Evolutionary conservation across 345 rosid species (phyloP).

Genomic region (Dimocarpus longan): DNA sequence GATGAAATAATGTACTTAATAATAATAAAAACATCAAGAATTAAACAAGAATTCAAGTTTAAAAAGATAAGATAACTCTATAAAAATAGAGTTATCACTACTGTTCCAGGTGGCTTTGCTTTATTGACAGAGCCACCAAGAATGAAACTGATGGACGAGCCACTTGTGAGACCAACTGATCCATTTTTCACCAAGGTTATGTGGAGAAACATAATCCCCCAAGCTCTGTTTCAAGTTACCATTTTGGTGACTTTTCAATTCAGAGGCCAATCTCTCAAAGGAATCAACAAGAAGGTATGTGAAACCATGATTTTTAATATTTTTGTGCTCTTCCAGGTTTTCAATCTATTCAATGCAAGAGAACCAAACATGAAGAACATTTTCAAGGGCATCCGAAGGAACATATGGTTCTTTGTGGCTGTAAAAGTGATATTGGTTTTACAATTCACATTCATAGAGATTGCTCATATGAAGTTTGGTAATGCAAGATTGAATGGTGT

Average conservation of each 20-base stretch:
- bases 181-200: background rate
- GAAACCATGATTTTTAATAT: conserved; percentile 14
- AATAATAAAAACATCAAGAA: too few relatives aligned
- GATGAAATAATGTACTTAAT: too few relatives aligned
- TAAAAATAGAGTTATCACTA: too few relatives aligned
- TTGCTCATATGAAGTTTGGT: background rate
- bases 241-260: conserved; percentile 1
- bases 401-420: conserved; percentile 3
- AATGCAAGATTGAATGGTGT: background rate
- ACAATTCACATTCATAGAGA: conserved; percentile 2
- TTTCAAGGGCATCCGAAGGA: background rate
- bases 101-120: conserved; percentile 3
- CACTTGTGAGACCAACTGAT: background rate
- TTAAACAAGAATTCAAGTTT: too few relatives aligned
- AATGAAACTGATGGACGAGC: background rate
- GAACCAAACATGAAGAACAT: background rate
- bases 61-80: too few relatives aligned
- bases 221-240: background rate
- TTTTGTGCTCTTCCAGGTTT: conserved; percentile 8
- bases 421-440: background rate
- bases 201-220: conserved; percentile 18
- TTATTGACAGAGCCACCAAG: conserved; percentile 6
- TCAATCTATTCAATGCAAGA: conserved; percentile 11
- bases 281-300: background rate
- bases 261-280: background rate